Evolutionary conservation across 78 protist genomes (phyloP), one percentile per base, ranked within the genome.

Genomic region (Polysphondylium violaceum): DNA sequence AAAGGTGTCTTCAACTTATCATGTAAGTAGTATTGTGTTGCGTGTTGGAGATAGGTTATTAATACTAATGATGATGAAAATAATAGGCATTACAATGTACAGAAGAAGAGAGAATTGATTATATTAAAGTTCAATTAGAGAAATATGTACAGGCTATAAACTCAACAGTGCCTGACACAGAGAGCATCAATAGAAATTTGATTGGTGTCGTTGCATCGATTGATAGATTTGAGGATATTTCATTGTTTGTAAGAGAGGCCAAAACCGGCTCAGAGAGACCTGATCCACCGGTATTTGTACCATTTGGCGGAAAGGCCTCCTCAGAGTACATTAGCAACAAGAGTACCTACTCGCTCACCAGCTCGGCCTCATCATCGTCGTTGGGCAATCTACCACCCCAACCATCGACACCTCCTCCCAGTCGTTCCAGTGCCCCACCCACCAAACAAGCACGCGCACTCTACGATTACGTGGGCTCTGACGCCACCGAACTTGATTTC

Each of bases 21-120:
- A 47, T 69, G 74, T 67, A 67, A 23, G 33, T 67, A 67, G 21
- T 35, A 59, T 47, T 11, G 11, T 47, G 7, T 14, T 47, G 23
- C 7, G 7, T 47, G 11, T 47, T 11, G 11, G 7, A 47, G 11
- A 58, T n/a, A 5, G 27, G 21, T 14, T 5, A 58, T 19, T 58
- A 58, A 58, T 65, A 19, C 17, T 7, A 40, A 65, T n/a, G 41
- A 17, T 33, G 12, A 61, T 33, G 12, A n/a, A n/a, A 61, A 31
- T 33, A 61, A 31, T 7, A 76, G 51, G 23, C 76, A 56, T 31
- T 81, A 31, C 89, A 81, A 41, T 25, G 44, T 29, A 56, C 74
- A 29, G 89, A 81, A 68, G 89, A 81, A 38, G 89, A 81, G 41
- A 65, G 89, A 69, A 51, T 81, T 16, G 89, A 81, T 68, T 68